phyloP scores from a whole-genome alignment of 2,329 filamentous ascomycete genomes.

The Epichloe hybrida region DNA sequence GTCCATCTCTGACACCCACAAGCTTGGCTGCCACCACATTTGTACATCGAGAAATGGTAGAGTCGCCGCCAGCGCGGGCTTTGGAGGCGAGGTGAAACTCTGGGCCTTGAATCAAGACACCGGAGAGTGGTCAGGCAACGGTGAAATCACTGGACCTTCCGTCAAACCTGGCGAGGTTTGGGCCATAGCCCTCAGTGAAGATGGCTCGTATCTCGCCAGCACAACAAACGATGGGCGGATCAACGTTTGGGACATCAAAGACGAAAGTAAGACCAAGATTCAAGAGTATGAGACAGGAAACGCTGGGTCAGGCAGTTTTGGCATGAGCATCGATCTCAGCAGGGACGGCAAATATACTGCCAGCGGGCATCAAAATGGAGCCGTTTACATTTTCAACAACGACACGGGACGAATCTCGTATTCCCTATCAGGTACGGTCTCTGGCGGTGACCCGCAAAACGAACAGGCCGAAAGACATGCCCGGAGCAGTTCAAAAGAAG shows the following conservation, averaged over 20 bases:
- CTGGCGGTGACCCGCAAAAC: background rate
- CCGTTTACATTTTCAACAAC: conserved; percentile 91
- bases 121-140: conserved; percentile 34
- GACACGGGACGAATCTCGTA: conserved; percentile 74
- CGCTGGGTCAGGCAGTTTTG: conserved; percentile 70
- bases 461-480: background rate
- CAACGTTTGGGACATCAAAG: conserved; percentile 68
- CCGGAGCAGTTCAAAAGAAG: background rate
- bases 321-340: conserved; percentile 71
- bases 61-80: conserved; percentile 71
- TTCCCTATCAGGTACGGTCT: conserved; percentile 55
- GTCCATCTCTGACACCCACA: conserved; percentile 66
- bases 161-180: conserved; percentile 62
- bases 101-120: conserved; percentile 53
- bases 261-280: conserved; percentile 47
- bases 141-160: conserved; percentile 28
- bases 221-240: conserved; percentile 80
- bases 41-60: conserved; percentile 55
- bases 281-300: conserved; percentile 69
- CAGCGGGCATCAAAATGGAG: conserved; percentile 84
- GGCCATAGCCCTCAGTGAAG: conserved; percentile 74
- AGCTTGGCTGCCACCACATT: conserved; percentile 83
- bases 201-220: conserved; percentile 73
- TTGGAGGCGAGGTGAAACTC: conserved; percentile 75
- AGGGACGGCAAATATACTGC: conserved; percentile 74